A percentile compares a stretch with the other conserved stretches of the same genome.
phyloP scores from a whole-genome alignment of 495 filamentous ascomycete genomes.

The Hypoxylon fragiforme region DNA sequence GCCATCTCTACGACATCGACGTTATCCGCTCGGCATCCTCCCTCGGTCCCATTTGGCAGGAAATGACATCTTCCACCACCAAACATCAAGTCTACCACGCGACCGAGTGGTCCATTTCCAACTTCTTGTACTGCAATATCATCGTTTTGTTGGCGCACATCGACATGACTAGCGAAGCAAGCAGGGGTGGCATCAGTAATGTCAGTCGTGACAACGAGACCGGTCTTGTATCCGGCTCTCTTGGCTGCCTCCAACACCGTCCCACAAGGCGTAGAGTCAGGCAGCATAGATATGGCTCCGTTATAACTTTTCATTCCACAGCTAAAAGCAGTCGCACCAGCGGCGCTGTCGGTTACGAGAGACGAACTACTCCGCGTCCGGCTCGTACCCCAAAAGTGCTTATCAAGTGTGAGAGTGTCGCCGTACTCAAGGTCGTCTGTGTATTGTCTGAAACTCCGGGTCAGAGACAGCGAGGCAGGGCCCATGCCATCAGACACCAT shows the following conservation, averaged over 20 bases:
- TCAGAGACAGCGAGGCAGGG: conserved; percentile 83
- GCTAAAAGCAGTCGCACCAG: conserved; percentile 93
- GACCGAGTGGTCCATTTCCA: conserved; percentile 77
- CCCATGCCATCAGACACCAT: conserved; percentile 99
- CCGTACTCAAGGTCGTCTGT: conserved; percentile 65
- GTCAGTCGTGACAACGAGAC: conserved; percentile 91
- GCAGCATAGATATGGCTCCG: conserved; percentile 87
- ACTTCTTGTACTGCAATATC: conserved; percentile 89
- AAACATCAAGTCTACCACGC: conserved; percentile 86
- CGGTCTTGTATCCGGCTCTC: conserved; percentile 86
- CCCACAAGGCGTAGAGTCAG: conserved; percentile 83
- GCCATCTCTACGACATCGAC: conserved; percentile 71
- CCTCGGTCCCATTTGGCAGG: conserved; percentile 72
- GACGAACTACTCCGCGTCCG: conserved; percentile 80
- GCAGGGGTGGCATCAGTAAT: conserved; percentile 98
- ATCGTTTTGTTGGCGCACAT: conserved; percentile 78
- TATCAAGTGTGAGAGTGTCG: conserved; percentile 76
- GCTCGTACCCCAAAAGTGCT: conserved; percentile 84
- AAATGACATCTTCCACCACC: conserved; percentile 95
- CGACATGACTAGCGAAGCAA: conserved; percentile 89
- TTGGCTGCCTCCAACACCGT: conserved; percentile 95
- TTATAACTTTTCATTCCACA: conserved; percentile 95
- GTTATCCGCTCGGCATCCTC: conserved; percentile 76
- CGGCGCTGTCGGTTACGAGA: conserved; percentile 91
- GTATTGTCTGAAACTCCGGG: conserved; percentile 77